Base-by-base conservation (phyloP, 164 flowering plant genomes). In the Vitis cinerea region DNA sequence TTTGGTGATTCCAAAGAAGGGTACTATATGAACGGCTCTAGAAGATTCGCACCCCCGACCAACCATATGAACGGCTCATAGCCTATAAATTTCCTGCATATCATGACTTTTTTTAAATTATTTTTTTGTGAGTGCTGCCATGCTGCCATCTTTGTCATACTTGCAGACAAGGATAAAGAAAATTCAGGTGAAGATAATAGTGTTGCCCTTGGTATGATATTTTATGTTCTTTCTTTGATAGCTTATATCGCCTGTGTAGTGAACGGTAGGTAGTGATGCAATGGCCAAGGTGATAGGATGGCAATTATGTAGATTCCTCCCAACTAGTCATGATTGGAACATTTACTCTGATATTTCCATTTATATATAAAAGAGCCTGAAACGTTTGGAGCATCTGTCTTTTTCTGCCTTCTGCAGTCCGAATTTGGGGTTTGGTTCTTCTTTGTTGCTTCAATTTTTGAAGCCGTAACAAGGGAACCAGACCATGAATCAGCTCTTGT, bases 301-400 rank as follows among this genome's bases (percentile, higher is more conserved):
- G 10, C 56, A 12, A 57, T 67, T 23, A 27, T 68, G 61, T 13
- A 50, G 37, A 50, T 64, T 71, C 59, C 67, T 57, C 51, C 61
- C 14, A 55, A 7, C n/a, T 59, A 14, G 14, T 14, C 37, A 23
- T 55, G 54, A 49, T 70, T 71, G 68, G 63, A 23, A 29, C 63
- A 16, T 50, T 58, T 37, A 29, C 9, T 58, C 31, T 57, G 73
- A 11, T 53, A 53, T 53, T 37, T 3, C 44, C 4, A 53, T 53
- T 5, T 12, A 61, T 62, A 19, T 44, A 53, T 62, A 70, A 52
- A 69, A 4, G 27, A n/a, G 9, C 10, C 15, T 23, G 50, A 44
- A 50, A 37, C 31, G 0, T 37, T 30, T 62, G 29, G 60, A n/a
- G 54, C 16, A 50, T 50, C 30, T 48, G 29, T 61, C 49, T 47